Base-by-base conservation (phyloP, 148 eudicot genomes). In the Chenopodium berlandieri region DNA sequence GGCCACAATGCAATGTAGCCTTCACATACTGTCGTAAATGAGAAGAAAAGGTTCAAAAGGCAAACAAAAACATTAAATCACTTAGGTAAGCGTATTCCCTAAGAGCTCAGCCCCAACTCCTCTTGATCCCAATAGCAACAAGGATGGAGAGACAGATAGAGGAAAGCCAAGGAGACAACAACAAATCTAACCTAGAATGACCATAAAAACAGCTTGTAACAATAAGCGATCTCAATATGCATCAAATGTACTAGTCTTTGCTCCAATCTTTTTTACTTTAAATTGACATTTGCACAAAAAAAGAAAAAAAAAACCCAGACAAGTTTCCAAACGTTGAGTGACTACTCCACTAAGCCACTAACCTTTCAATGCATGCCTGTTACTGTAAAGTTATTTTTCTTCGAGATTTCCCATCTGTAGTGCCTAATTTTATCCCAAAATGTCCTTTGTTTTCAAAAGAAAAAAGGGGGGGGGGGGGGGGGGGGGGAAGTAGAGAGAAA, bases 101-200 rank as follows among this genome's bases (percentile, higher is more conserved):
- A 17, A 81, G 40, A 40, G 69, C n/a, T 71, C 34, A 23, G 58
- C 16, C 34, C 40, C 52, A 27, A 32, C 20, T 37, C 17, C 25
- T 66, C 14, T 40, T 66, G 13, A 46, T 14, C 71, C 83, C 73
- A 23, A 64, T 30, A 31, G 67, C 60, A 47, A 81, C 65, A 65
- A 60, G 30, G 32, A 30, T 77, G 9, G 17, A 71, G n/a, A 48
- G 72, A 52, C 67, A 52, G 23, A 82, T 8, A 50, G 25, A 22
- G 37, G 7, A 44, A 46, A 75, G 9, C 11, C 73, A 74, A 48
- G 54, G 22, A 32, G 50, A 32, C 19, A 66, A n/a, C 25, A 14
- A 60, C 58, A 64, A 23, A 0, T 52, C 47, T n/a, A 9, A 19
- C 14, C 20, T 9, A 4, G 27, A 50, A 30, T 27, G 25, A 73